Base-by-base conservation (phyloP, 495 filamentous ascomycete species). In the Aspergillus sparsus region DNA sequence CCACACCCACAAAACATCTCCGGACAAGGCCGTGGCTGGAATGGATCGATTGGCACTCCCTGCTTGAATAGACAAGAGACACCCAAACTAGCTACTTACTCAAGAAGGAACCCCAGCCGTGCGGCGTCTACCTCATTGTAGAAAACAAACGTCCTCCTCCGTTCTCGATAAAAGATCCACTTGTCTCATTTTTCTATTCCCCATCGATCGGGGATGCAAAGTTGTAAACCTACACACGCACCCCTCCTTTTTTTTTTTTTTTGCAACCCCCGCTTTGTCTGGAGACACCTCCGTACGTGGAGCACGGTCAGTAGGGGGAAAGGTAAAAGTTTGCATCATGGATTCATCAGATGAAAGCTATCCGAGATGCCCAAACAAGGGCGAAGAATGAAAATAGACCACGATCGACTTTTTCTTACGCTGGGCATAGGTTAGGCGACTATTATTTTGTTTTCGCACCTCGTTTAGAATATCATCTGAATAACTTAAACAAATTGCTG, bases 21-120 rank as follows among this genome's bases (percentile, higher is more conserved):
- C 52, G 52, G 52, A 44, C 52, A 55, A 55, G 52, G 52, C 52
- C 52, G 52, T 55, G 52, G 52, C 36, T 53, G 50, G 50, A 44
- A 47, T 47, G 52, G 36, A 32, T 18, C 8, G 52, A 32, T 54
- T 21, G 16, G 44, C 11, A 47, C 27, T 18, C 44, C 44, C 44
- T 47, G 27, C 44, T 47, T 47, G 44, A 18, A 18, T 13, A 47
- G 21, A 27, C 21, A 27, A 27, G 21, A 27, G 21, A 27, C 21
- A 27, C 21, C 21, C 21, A 27, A 27, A 27, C 21, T 27, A 27
- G 21, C 21, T 27, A 27, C 21, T 3, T 27, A 27, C 1, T 27
- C 21, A 27, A 1, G 21, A 1, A 27, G 3, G 3, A 27, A 27
- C 21, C 21, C 21, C 21, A 27, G 21, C 21, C 21, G 21, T 27